Conservation (phyloP, 1,139 yeast genomes). For the Tardiomyces blankii region DNA sequence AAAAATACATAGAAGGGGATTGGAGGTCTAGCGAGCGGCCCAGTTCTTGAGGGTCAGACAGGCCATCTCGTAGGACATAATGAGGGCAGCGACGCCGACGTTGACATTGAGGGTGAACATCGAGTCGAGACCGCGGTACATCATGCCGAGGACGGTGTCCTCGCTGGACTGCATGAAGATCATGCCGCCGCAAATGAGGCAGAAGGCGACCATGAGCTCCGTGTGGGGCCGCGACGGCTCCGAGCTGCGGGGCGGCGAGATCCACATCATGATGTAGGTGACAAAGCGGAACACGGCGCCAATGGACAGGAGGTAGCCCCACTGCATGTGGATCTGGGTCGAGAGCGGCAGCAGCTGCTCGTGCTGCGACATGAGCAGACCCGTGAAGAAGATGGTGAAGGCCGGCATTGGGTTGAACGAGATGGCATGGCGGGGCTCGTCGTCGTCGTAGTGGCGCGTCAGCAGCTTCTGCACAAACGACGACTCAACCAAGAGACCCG, state of each 20-base stretch:
- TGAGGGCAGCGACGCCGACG: conserved; percentile 62
- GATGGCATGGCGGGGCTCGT: conserved; percentile 10
- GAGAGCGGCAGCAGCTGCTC: conserved; percentile 71
- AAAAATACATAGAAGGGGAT: too few species aligned
- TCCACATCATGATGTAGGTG: conserved; percentile 50
- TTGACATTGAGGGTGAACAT: conserved; percentile 86
- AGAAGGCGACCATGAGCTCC: conserved; percentile 67
- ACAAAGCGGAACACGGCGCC: conserved; percentile 68
- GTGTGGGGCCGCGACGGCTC: conserved; percentile 68
- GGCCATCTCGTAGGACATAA: conserved; percentile 72
- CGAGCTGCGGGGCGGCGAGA: conserved; percentile 28
- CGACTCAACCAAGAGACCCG: conserved; percentile 75
- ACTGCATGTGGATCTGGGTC: conserved; percentile 73
- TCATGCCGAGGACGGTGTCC: conserved; percentile 71
- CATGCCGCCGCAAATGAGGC: conserved; percentile 77
- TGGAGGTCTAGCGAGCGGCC: conserved; percentile 1
- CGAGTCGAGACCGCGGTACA: conserved; percentile 73
- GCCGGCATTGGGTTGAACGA: conserved; percentile 78
- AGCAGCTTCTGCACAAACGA: conserved; percentile 27
- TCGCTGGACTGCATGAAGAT: conserved; percentile 89
- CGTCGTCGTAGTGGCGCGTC: conserved; percentile 11
- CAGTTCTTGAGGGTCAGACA: conserved; percentile 6
- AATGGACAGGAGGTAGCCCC: conserved; percentile 76
- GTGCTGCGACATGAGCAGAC: conserved; percentile 91
- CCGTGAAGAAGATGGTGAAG: conserved; percentile 92